phyloP scores from a whole-genome alignment of 257 asterid genomes.

The Salvia rosmarinus region DNA sequence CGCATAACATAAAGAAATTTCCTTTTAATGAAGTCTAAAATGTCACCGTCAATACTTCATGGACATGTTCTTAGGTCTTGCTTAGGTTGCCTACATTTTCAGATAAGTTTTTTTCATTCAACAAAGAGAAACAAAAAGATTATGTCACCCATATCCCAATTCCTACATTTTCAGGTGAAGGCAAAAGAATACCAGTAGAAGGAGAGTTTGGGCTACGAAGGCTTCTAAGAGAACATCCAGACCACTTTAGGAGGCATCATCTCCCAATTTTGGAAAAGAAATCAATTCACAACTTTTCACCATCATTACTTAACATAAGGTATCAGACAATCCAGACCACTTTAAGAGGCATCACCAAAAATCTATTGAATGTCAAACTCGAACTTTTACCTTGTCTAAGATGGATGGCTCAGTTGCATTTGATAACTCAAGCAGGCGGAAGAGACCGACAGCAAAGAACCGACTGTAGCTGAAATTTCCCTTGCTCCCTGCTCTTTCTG shows the following conservation, averaged over 20 bases:
- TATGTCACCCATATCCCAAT: not conserved
- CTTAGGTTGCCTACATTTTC: too few relatives aligned
- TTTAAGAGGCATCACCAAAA: not conserved
- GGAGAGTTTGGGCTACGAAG: too few relatives aligned
- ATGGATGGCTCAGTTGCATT: slow-evolving; percentile 81
- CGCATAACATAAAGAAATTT: too few relatives aligned
- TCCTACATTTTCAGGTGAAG: not conserved
- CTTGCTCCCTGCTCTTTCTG: slow-evolving; percentile 77
- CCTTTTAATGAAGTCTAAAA: too few relatives aligned
- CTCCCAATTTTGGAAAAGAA: too few relatives aligned
- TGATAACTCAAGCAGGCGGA: slow-evolving; percentile 88
- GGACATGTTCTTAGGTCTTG: too few relatives aligned
- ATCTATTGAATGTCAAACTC: not conserved
- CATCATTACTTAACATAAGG: not conserved
- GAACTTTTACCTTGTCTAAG: slow-evolving; percentile 66
- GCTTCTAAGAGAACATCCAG: too few relatives aligned
- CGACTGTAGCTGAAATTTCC: slow-evolving; percentile 81
- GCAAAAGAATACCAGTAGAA: not conserved
- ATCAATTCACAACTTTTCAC: not conserved
- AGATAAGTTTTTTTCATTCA: not conserved
- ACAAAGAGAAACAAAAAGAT: not conserved
- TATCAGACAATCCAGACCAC: not conserved
- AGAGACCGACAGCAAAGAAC: slow-evolving; percentile 91
- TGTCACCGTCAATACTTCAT: too few relatives aligned
- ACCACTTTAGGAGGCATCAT: too few relatives aligned